Evolutionary conservation across 768 basidiomycete species (phyloP).

Genomic region (Xerocomus potaroensis): DNA sequence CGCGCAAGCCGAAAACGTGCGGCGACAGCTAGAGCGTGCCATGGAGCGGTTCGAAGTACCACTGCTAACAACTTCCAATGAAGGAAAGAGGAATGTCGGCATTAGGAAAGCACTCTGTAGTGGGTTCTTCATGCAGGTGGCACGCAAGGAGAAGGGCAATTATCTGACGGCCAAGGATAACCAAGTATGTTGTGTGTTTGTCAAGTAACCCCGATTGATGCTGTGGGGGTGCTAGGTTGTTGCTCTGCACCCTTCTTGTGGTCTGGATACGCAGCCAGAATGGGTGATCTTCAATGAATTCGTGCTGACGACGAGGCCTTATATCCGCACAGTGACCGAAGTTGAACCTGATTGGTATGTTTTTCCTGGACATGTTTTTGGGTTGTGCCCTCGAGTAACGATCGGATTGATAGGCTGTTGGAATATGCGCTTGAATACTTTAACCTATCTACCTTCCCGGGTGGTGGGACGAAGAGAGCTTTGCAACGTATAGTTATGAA

Average conservation of each 20-base stretch:
- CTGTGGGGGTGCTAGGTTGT: conserved; percentile 11
- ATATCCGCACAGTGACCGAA: conserved; percentile 92
- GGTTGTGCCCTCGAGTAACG: neutral
- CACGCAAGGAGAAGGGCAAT: conserved; percentile 85
- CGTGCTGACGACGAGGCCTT: conserved; percentile 83
- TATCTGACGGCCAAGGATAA: conserved; percentile 95
- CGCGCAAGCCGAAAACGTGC: conserved; percentile 89
- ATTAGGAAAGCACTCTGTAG: conserved; percentile 82
- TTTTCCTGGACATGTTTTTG: neutral
- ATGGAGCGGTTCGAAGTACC: conserved; percentile 92
- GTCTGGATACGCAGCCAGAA: conserved; percentile 81
- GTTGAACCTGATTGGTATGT: conserved; percentile 81
- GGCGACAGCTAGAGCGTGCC: conserved; percentile 77
- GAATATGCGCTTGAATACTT: conserved; percentile 61
- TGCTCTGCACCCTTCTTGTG: conserved; percentile 72
- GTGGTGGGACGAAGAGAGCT: conserved; percentile 68
- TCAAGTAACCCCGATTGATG: neutral
- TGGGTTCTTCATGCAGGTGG: conserved; percentile 98
- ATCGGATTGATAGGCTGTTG: conserved; percentile 43
- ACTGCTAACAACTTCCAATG: conserved; percentile 61
- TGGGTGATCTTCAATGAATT: conserved; percentile 96
- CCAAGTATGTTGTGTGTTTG: conserved; percentile 52
- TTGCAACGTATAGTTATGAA: conserved; percentile 52
- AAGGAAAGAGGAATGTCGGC: conserved; percentile 64
- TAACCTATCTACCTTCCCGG: conserved; percentile 58